Evolutionary conservation across 1,139 yeast species (phyloP).

Genomic region (Meyerozyma sp.): DNA sequence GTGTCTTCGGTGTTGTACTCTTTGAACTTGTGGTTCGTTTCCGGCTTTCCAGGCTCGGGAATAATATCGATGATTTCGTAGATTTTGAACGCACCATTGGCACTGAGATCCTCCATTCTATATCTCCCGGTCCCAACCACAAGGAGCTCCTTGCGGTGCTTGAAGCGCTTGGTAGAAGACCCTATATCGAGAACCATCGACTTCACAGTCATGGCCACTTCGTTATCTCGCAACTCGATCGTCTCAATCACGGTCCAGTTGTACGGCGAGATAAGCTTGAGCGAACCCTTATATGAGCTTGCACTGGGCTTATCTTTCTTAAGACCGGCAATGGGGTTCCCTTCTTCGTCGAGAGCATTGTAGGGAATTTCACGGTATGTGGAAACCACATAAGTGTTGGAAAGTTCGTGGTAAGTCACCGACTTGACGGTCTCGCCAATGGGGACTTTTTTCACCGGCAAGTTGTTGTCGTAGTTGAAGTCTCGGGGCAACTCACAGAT

Average conservation of each 20-base stretch:
- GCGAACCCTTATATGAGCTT: slow-evolving; percentile 48
- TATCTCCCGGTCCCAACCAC: slow-evolving; percentile 76
- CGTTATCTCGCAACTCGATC: slow-evolving; percentile 60
- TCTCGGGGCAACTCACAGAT: slow-evolving; percentile 54
- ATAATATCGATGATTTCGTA: slow-evolving; percentile 78
- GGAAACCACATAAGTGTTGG: slow-evolving; percentile 63
- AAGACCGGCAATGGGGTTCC: slow-evolving; percentile 55
- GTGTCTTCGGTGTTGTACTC: slow-evolving; percentile 71
- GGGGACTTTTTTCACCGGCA: slow-evolving; percentile 53
- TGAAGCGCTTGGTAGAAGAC: slow-evolving; percentile 43
- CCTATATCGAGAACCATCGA: slow-evolving; percentile 55
- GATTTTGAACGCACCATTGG: slow-evolving; percentile 74
- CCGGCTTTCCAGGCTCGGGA: slow-evolving; percentile 88
- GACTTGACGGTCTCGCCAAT: slow-evolving; percentile 65
- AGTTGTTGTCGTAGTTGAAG: slow-evolving; percentile 54
- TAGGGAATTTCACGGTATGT: slow-evolving; percentile 58
- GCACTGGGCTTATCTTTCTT: slow-evolving; percentile 47
- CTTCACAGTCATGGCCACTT: slow-evolving; percentile 56
- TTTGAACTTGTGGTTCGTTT: slow-evolving; percentile 74
- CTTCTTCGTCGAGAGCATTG: slow-evolving; percentile 73
- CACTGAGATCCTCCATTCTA: slow-evolving; percentile 77
- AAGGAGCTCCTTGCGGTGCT: slow-evolving; percentile 60
- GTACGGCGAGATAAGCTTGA: slow-evolving; percentile 66
- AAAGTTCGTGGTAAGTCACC: slow-evolving; percentile 66
- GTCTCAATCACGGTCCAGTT: slow-evolving; percentile 78